phyloP scores from a whole-genome alignment of 306 rosid species.

The Castanea mollissima region DNA sequence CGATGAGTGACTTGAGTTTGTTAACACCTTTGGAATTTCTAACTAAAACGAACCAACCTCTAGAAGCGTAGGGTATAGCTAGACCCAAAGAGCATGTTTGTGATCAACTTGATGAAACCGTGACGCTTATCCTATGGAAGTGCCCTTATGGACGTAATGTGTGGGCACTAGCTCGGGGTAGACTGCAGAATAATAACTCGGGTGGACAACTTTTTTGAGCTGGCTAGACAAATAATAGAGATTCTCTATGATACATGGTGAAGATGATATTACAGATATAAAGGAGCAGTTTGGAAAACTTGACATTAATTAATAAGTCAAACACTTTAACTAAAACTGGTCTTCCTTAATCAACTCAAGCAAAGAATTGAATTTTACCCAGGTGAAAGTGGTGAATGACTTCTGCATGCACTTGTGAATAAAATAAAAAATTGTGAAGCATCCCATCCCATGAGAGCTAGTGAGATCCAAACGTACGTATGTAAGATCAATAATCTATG shows the following conservation, averaged over 20 bases:
- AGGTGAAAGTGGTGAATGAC: neutral
- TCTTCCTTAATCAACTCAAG: constrained; percentile 29
- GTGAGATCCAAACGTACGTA: neutral
- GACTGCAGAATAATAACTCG: no score
- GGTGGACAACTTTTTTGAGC: no score
- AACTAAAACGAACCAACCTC: no score
- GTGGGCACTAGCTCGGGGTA: no score
- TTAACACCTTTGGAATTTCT: no score
- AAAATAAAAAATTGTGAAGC: neutral
- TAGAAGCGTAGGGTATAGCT: no score
- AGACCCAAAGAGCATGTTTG: no score
- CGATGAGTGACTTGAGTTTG: no score
- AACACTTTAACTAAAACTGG: constrained; percentile 69
- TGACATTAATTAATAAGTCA: constrained; percentile 66
- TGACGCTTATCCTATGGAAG: no score
- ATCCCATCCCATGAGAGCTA: neutral
- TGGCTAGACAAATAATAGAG: no score
- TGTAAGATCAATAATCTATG: neutral
- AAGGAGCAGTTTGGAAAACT: constrained; percentile 54
- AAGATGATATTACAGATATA: constrained; percentile 50
- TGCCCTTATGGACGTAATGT: no score
- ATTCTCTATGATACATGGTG: neutral
- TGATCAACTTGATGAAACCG: no score
- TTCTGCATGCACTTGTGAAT: neutral
- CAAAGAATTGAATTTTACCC: neutral